Evolutionary conservation across 208 protist species (phyloP), one percentile per base, ranked within the genome.

Genomic region (Angomonas deanei): DNA sequence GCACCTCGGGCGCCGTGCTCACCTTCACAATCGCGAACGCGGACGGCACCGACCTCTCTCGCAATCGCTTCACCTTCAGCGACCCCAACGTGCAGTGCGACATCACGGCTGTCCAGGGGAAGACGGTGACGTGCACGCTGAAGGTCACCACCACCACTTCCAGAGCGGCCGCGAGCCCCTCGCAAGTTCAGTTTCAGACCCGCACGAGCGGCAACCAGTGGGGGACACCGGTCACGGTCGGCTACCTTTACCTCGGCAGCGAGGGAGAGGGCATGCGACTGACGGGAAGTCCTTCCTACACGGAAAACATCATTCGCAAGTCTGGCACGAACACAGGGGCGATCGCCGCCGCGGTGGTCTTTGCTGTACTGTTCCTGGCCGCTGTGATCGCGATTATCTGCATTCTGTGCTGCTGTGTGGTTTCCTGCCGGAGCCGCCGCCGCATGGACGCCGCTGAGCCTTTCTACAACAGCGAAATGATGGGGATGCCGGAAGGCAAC

Each of bases 21-120:
- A 36, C 50, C 53, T 68, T 68, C 63, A 68, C 63, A 5, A 42
- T 38, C 38, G 23, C 3, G 36, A 68, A 68, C 53, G 56, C 58
- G 3, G 47, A 58, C 21, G 28, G 23, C 15, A 53, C 34, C 31
- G n/a, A n/a, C n/a, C 36, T 49, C 24, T 42, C 52, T 24, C 54
- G 48, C 10, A 23, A 31, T 28, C 52, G 52, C 46, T 58, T 53
- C 31, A 46, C 56, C 32, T 49, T 58, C 28, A 33, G 31, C 15
- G 1, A 21, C 26, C 33, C 33, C 31, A 21, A 46, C 31, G n/a
- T 19, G n/a, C 56, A 34, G 50, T 27, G 26, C 11, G 19, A 31
- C 34, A 28, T 2, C 28, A 21, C 34, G 13, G 31, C 42, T 4
- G 30, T 24, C 6, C 38, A 23, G 17, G 62, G 34, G 17, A 66